Percentiles rank a stretch among this genome's conserved stretches.
These are phyloP conservation scores for Atkinsonella hypoxylon DNA, from an alignment of 2,329 filamentous ascomycete species.

Conservation along the genomic window DNA sequence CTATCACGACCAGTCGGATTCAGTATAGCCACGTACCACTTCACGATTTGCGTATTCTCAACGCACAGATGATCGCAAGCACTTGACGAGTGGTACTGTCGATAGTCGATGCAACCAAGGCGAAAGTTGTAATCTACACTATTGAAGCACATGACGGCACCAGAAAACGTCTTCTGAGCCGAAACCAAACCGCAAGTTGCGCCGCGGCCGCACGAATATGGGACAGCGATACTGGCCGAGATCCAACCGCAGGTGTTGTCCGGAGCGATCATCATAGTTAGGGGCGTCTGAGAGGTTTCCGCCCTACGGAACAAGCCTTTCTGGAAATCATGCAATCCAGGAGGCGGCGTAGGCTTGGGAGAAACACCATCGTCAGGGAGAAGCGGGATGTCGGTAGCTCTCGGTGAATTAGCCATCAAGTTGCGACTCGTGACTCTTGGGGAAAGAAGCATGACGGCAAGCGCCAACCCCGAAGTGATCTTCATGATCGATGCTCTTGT, in stretches of 20 bases:
- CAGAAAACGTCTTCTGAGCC: constrained; percentile 15
- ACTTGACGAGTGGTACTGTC: constrained; percentile 20
- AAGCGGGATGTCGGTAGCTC: constrained; percentile 23
- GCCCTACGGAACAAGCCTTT: background rate
- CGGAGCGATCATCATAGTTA: constrained; percentile 26
- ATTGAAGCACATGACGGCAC: constrained; percentile 32
- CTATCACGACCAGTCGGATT: background rate
- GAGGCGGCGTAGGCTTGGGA: constrained; percentile 30
- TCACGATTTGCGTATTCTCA: constrained; percentile 28
- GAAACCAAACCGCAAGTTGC: constrained; percentile 30
- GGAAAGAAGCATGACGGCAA: constrained; percentile 3
- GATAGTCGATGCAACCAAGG: constrained; percentile 27
- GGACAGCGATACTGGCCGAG: constrained; percentile 25
- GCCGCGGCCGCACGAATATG: constrained; percentile 25
- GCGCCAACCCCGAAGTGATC: constrained; percentile 17
- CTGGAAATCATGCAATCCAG: constrained; percentile 21
- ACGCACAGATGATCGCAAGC: constrained; percentile 29
- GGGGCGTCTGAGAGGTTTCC: constrained; percentile 1
- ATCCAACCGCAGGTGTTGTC: constrained; percentile 41
- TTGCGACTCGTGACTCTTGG: constrained; percentile 17
- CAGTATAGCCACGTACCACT: constrained; percentile 26
- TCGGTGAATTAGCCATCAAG: constrained; percentile 14
- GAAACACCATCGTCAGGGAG: constrained; percentile 21
- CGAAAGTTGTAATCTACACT: constrained; percentile 21
- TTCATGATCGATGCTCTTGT: constrained; percentile 12